phyloP scores from a whole-genome alignment of 345 rosid genomes.

The Microthlaspi erraticum region DNA sequence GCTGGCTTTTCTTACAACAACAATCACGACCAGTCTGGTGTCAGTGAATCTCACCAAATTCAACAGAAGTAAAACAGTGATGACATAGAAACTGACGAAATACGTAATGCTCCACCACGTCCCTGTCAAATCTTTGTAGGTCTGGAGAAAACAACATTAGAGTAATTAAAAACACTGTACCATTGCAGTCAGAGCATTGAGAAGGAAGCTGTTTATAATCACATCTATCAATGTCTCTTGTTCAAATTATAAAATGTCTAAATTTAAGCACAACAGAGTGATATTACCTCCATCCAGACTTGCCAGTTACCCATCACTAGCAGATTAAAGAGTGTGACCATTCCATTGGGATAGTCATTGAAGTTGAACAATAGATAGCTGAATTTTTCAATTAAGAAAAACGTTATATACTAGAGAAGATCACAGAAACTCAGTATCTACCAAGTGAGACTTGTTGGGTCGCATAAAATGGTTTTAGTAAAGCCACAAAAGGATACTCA shows the following conservation, averaged over 20 bases:
- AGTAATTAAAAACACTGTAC: conserved; percentile 19
- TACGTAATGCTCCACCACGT: conserved; percentile 76
- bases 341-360: conserved; percentile 97
- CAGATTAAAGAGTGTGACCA: conserved; percentile 95
- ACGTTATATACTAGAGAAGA: background rate
- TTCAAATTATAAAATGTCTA: conserved; percentile 1
- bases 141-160: conserved; percentile 52
- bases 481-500: conserved; percentile 75
- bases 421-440: conserved; percentile 4
- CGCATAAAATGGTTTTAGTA: background rate
- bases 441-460: conserved; percentile 22
- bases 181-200: background rate
- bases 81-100: conserved; percentile 90
- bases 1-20: conserved; percentile 9
- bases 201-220: conserved; percentile 22
- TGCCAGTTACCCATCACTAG: conserved; percentile 96
- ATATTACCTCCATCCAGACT: conserved; percentile 86
- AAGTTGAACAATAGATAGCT: conserved; percentile 89
- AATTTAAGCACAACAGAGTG: background rate
- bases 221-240: conserved; percentile 30
- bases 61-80: conserved; percentile 78
- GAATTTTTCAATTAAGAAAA: conserved; percentile 56
- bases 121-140: conserved; percentile 84
- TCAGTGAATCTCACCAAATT: conserved; percentile 73
- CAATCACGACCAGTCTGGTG: background rate